phyloP scores from a whole-genome alignment of 345 rosid species.

The Boechera retrofracta region DNA sequence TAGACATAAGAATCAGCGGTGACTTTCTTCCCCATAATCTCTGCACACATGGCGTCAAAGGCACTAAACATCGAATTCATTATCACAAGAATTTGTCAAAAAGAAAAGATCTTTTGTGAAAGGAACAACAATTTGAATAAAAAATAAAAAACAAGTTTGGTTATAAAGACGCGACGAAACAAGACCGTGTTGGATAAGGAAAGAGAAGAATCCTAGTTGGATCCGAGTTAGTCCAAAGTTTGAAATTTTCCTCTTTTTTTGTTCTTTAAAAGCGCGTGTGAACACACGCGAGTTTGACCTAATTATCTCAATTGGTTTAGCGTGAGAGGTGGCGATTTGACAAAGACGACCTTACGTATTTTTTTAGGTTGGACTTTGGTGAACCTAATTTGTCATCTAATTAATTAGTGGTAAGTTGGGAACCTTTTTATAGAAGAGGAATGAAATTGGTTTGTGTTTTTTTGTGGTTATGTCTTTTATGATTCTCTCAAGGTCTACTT shows the following conservation, averaged over 20 bases:
- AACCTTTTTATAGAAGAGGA: constrained; percentile 1
- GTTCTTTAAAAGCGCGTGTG: constrained; percentile 1
- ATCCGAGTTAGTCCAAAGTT: constrained; percentile 27
- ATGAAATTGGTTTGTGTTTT: not conserved
- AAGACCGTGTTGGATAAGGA: constrained; percentile 42
- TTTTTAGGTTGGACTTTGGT: constrained; percentile 25
- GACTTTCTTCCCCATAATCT: constrained; percentile 56
- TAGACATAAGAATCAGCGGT: constrained; percentile 37
- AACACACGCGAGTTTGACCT: constrained; percentile 14
- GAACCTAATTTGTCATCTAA: not conserved
- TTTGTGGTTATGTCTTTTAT: not conserved
- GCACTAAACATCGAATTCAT: constrained; percentile 86
- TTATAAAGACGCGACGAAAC: constrained; percentile 46
- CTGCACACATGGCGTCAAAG: constrained; percentile 68
- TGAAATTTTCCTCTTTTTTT: constrained; percentile 31
- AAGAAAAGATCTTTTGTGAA: not conserved
- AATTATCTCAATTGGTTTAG: constrained; percentile 26
- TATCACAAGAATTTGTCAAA: constrained; percentile 4
- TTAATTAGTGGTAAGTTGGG: constrained; percentile 18
- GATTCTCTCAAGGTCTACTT: not conserved
- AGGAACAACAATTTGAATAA: not conserved
- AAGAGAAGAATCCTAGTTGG: constrained; percentile 38
- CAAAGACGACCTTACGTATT: constrained; percentile 24
- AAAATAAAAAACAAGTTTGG: not conserved
- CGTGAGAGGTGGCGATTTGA: constrained; percentile 30